These are phyloP conservation scores for Penicillium sp. DNA, from an alignment of 2,329 filamentous ascomycete genomes.

Conservation along the genomic window DNA sequence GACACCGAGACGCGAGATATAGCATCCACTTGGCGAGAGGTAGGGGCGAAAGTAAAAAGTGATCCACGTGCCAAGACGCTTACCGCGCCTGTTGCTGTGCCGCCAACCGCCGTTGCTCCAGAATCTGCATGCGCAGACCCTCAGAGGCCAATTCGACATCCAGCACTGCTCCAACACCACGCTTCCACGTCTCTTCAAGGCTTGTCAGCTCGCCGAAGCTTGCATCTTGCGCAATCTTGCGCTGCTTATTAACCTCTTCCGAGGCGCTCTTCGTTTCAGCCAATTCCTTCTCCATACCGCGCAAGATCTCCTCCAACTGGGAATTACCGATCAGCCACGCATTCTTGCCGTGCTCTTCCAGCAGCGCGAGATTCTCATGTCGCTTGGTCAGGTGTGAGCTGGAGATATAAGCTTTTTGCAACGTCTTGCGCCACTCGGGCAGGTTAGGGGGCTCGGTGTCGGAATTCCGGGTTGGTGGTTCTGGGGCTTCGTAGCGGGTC, in stretches of 20 bases:
- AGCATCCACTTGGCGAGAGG: neutral
- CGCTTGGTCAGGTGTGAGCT: conserved; percentile 61
- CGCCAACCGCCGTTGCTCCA: conserved; percentile 60
- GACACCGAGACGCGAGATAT: neutral
- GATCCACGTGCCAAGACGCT: neutral
- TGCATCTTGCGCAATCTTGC: conserved; percentile 71
- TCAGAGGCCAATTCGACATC: conserved; percentile 88
- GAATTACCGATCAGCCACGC: conserved; percentile 88
- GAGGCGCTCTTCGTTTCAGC: conserved; percentile 68
- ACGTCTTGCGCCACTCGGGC: conserved; percentile 54
- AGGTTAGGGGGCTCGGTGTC: conserved; percentile 38
- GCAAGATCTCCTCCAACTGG: conserved; percentile 73
- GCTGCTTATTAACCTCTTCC: conserved; percentile 71
- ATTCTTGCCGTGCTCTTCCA: conserved; percentile 83
- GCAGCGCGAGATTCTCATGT: conserved; percentile 67
- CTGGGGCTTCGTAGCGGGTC: conserved; percentile 79
- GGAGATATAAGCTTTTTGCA: conserved; percentile 61
- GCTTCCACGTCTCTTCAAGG: conserved; percentile 78
- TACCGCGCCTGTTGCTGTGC: conserved; percentile 41
- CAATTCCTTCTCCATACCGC: conserved; percentile 73
- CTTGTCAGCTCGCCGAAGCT: conserved; percentile 72
- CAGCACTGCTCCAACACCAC: conserved; percentile 74
- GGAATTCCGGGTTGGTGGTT: conserved; percentile 55
- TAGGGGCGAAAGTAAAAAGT: neutral
- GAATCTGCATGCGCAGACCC: conserved; percentile 66